Percentiles rank a stretch among this genome's conserved stretches.
These are phyloP conservation scores for Gaultheria prostrata DNA, from an alignment of 148 eudicot species.

Conservation along the genomic window DNA sequence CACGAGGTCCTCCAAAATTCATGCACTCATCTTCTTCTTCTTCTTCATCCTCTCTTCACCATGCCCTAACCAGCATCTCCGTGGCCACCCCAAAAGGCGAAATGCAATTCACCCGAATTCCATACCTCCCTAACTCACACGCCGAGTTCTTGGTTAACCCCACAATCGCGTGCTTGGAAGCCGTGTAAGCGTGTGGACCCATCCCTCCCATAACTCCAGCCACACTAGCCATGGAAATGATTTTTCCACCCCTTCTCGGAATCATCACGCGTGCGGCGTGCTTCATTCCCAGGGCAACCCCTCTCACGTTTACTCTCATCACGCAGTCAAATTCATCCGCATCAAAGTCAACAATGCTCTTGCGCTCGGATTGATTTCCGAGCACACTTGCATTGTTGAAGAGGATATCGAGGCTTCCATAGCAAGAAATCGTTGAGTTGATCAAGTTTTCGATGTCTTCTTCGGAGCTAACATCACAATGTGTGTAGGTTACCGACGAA, in stretches of 20 bases:
- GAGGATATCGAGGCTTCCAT: conserved; percentile 34
- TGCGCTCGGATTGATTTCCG: conserved; percentile 31
- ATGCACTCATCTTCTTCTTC: conserved; percentile 12
- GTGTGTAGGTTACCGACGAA: conserved; percentile 41
- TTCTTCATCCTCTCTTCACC: conserved; percentile 19
- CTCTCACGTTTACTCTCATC: conserved; percentile 36
- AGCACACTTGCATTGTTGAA: conserved; percentile 45
- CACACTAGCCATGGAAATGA: conserved; percentile 37
- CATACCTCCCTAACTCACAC: conserved; percentile 36
- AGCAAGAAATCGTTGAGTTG: conserved; percentile 18
- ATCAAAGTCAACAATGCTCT: conserved; percentile 33
- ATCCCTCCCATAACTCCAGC: conserved; percentile 40
- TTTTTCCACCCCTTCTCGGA: conserved; percentile 24
- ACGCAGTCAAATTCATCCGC: conserved; percentile 29
- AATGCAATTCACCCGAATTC: conserved; percentile 44
- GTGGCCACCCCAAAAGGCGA: conserved; percentile 49
- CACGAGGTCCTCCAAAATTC: conserved; percentile 12
- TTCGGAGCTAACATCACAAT: conserved; percentile 58
- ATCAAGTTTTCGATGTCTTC: conserved; percentile 34
- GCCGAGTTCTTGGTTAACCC: conserved; percentile 44
- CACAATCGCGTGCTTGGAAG: conserved; percentile 45
- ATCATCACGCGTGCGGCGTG: conserved; percentile 46
- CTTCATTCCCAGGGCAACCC: conserved; percentile 36
- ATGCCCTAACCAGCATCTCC: conserved; percentile 32
- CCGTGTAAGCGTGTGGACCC: conserved; percentile 40